Percentiles rank a stretch among this genome's conserved stretches.
Conservation (phyloP, 306 rosid species). For the Acmispon strigosus region DNA sequence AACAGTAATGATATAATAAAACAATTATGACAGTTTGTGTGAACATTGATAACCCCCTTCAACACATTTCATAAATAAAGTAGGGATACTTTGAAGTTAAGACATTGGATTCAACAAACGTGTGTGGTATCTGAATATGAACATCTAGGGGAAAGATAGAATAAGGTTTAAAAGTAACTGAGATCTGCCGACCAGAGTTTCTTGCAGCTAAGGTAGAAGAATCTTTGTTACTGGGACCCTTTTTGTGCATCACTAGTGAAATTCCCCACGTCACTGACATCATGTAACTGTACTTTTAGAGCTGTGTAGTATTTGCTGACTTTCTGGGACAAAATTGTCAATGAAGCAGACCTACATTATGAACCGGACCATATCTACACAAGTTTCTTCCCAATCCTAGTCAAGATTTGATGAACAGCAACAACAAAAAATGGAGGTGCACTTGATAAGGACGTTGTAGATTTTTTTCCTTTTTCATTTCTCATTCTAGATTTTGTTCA, state of each 20-base stretch:
- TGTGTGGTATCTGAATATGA: conserved; percentile 5
- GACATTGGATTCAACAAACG: not conserved
- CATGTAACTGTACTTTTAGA: not conserved
- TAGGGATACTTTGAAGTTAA: not conserved
- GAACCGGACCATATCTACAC: conserved; percentile 3
- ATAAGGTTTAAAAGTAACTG: not conserved
- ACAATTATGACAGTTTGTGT: too few relatives aligned
- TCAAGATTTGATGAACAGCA: conserved; percentile 21
- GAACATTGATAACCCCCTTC: too few relatives aligned
- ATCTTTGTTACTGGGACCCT: conserved; percentile 25
- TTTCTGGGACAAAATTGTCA: conserved; percentile 15
- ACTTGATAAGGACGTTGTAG: not conserved
- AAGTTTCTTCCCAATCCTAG: conserved; percentile 3
- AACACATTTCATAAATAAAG: not conserved
- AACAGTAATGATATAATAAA: too few relatives aligned
- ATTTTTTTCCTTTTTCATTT: not conserved
- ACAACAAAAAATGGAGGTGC: not conserved
- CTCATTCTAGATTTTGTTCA: not conserved
- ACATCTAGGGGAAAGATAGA: not conserved
- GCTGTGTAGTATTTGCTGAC: conserved; percentile 29
- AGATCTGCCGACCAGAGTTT: conserved; percentile 27
- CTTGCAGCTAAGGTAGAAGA: conserved; percentile 35
- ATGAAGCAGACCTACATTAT: conserved; percentile 7
- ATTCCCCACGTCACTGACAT: conserved; percentile 27
- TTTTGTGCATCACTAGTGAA: conserved; percentile 21